A percentile compares a stretch with the other conserved stretches of the same genome.
Evolutionary conservation across 176 grass and related monocot genomes (phyloP).

Genomic region (Oryza officinalis): DNA sequence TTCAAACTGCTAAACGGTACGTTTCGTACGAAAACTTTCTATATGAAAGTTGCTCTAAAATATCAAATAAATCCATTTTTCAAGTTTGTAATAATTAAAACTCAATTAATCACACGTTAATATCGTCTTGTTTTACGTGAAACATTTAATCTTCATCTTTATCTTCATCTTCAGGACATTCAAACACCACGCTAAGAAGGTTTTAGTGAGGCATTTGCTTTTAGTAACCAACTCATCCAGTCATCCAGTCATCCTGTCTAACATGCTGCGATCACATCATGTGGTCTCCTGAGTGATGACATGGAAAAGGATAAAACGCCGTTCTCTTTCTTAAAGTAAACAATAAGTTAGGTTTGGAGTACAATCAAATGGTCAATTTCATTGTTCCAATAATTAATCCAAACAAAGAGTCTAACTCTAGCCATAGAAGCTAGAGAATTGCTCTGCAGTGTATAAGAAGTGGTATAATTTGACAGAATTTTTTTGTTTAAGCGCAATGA

Average conservation of each 20-base stretch:
- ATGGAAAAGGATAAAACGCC: not conserved
- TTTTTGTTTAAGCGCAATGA: no score
- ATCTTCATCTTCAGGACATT: no score
- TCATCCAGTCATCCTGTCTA: not conserved
- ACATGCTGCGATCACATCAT: not conserved
- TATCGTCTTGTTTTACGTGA: no score
- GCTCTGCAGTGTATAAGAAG: not conserved
- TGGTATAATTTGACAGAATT: no score
- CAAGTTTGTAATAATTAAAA: no score
- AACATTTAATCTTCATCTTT: no score
- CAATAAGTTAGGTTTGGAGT: not conserved
- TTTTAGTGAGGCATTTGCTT: not conserved
- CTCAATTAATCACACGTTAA: no score
- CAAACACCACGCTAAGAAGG: no score
- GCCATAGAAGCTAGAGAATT: not conserved
- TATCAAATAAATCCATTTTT: no score
- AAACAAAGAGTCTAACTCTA: not conserved
- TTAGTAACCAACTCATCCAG: not conserved
- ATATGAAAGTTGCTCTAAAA: no score
- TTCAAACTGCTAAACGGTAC: no score
- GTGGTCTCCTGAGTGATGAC: not conserved
- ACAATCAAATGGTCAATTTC: not conserved
- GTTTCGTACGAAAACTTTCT: no score
- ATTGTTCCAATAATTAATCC: not conserved
- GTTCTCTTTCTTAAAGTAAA: not conserved